These are phyloP conservation scores for Fusarium zealandicum DNA, from an alignment of 2,329 filamentous ascomycete genomes.

Conservation along the genomic window DNA sequence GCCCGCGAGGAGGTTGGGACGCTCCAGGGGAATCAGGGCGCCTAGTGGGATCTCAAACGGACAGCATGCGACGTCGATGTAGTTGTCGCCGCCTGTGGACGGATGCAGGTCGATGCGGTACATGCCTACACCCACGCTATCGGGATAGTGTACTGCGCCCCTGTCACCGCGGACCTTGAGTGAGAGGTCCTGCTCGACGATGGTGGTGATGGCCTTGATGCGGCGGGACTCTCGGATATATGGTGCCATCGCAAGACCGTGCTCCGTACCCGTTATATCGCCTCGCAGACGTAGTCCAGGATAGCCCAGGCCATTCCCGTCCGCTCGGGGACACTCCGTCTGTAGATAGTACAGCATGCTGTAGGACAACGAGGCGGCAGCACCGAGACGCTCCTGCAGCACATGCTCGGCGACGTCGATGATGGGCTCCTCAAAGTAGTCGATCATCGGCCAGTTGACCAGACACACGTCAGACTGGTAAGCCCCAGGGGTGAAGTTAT, in stretches of 20 bases:
- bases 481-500: slow-evolving; percentile 35
- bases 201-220: slow-evolving; percentile 36
- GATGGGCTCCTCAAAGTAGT: slow-evolving; percentile 42
- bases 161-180: slow-evolving; percentile 29
- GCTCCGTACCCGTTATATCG: slow-evolving; percentile 39
- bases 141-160: slow-evolving; percentile 36
- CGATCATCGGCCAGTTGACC: slow-evolving; percentile 44
- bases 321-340: slow-evolving; percentile 38
- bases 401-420: slow-evolving; percentile 36
- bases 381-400: slow-evolving; percentile 21
- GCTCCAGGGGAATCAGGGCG: slow-evolving; percentile 30
- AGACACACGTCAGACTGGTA: slow-evolving; percentile 40
- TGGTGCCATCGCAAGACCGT: slow-evolving; percentile 41
- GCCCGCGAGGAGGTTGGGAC: slow-evolving; percentile 35
- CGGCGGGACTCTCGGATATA: slow-evolving; percentile 41
- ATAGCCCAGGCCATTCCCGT: slow-evolving; percentile 35
- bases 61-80: slow-evolving; percentile 42
- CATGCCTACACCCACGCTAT: slow-evolving; percentile 42
- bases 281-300: slow-evolving; percentile 39
- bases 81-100: slow-evolving; percentile 41
- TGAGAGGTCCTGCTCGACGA: slow-evolving; percentile 40
- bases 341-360: slow-evolving; percentile 43
- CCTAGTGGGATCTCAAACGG: slow-evolving; percentile 41
- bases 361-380: slow-evolving; percentile 36
- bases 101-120: slow-evolving; percentile 43